Base-by-base conservation (phyloP, 2,329 filamentous ascomycete genomes). In the Pyrenophora graminea region DNA sequence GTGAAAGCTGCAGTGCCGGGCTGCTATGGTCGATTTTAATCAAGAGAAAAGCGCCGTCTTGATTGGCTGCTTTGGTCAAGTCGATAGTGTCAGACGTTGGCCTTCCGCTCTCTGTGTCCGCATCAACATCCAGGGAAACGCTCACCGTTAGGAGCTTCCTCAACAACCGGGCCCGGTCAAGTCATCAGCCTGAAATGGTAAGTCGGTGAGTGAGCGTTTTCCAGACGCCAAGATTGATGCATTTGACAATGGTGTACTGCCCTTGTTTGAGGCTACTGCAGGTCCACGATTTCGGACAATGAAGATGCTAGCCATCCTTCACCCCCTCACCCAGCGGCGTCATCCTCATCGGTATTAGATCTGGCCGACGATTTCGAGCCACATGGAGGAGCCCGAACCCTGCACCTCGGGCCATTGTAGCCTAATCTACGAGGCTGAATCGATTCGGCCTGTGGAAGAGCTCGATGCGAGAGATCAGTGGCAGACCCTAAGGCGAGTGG, bases 221-320 rank as follows among this genome's bases (percentile, higher is more conserved):
- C 18, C 12, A 17, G 8, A 55, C 30, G 18, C 21, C 34, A 17
- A 41, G 33, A 39, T 21, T 19, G 39, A 33, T 36, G 21, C 17
- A 45, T 23, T 43, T 32, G 39, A 40, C 39, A 21, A 51, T 31
- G 30, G 36, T 49, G 32, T 50, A 53, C 33, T 50, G 48, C 34
- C 40, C 25, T 34, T 45, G 58, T 62, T 64, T 63, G 51, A 56
- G 39, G 39, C 58, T 63, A 62, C 55, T 64, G 58, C 58, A 63
- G 51, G 60, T 58, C 51, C 53, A 53, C 53, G 17, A 17, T 51
- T 55, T 51, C 32, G 53, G 51, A 47, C 38, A 39, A 37, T 39
- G 34, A 50, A 40, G 18, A 42, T 44, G 39, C 45, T 45, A 51
- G 44, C 36, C 38, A 37, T 30, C 27, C 45, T 40, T 25, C 37